Percentiles rank a stretch among this genome's conserved stretches.
These are phyloP conservation scores for Clarkia xantiana DNA, from an alignment of 345 rosid species.

Conservation along the genomic window DNA sequence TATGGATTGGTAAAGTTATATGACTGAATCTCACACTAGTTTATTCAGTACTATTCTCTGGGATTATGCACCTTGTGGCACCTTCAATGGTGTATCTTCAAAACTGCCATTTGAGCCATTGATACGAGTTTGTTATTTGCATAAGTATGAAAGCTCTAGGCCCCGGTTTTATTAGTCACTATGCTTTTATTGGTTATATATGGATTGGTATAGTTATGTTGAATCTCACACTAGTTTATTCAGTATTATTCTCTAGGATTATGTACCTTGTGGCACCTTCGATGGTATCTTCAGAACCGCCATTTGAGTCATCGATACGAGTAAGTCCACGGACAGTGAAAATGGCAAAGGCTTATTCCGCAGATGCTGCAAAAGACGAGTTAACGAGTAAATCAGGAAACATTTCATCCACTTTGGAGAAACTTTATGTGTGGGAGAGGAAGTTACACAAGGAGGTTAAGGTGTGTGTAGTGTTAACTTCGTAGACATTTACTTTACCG, in stretches of 20 bases:
- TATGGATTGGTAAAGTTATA: too few species aligned
- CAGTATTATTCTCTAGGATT: conserved; percentile 72
- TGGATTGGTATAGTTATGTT: background rate
- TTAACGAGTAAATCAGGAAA: conserved; percentile 24
- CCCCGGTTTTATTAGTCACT: too few species aligned
- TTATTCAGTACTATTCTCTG: conserved; percentile 51
- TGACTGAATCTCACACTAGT: conserved; percentile 9
- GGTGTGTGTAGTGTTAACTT: conserved; percentile 23
- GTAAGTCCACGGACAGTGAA: conserved; percentile 47
- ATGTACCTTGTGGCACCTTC: conserved; percentile 43
- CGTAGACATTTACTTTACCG: background rate
- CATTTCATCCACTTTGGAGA: conserved; percentile 72
- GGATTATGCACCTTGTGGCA: conserved; percentile 51
- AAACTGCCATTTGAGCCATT: conserved; percentile 26
- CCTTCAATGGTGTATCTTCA: conserved; percentile 34
- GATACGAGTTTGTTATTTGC: conserved; percentile 9
- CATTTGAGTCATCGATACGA: conserved; percentile 20
- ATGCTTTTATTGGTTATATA: too few species aligned
- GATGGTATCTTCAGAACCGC: conserved; percentile 29
- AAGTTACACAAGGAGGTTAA: conserved; percentile 81
- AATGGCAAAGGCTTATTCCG: conserved; percentile 48
- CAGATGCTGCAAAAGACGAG: conserved; percentile 23
- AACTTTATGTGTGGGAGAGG: conserved; percentile 87
- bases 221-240: conserved; percentile 13
- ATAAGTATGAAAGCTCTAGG: too few species aligned